Conservation (phyloP, 495 filamentous ascomycete genomes). For the Lophiotrema nucula region DNA sequence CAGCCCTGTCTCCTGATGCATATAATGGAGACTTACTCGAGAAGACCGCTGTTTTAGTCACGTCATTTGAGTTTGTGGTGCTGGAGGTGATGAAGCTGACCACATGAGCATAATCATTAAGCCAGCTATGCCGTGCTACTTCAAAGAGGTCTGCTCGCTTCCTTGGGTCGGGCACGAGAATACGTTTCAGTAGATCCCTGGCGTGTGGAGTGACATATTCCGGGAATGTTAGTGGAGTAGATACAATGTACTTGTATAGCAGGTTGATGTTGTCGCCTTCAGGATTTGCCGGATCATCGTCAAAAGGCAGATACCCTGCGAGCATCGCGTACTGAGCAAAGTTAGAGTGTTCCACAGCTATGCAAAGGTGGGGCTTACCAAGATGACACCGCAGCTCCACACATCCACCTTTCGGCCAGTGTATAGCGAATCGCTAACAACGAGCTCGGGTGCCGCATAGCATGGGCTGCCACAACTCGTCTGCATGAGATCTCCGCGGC, state of each 20-base stretch:
- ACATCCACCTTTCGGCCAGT: constrained; percentile 98
- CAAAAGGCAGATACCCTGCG: constrained; percentile 96
- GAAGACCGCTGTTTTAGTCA: constrained; percentile 73
- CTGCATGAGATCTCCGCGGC: constrained; percentile 74
- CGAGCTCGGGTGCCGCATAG: constrained; percentile 95
- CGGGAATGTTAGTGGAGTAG: constrained; percentile 93
- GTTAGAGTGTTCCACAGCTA: constrained; percentile 2
- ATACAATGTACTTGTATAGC: constrained; percentile 98
- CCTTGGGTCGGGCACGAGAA: constrained; percentile 92
- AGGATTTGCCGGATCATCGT: constrained; percentile 97
- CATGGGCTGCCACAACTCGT: constrained; percentile 86
- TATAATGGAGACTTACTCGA: constrained; percentile 53
- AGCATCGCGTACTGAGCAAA: constrained; percentile 88
- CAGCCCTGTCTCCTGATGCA: constrained; percentile 28
- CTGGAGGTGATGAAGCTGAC: constrained; percentile 95
- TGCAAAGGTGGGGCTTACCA: constrained; percentile 61
- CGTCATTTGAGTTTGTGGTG: constrained; percentile 82
- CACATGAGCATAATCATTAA: constrained; percentile 91
- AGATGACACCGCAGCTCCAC: constrained; percentile 98
- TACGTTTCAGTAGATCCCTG: constrained; percentile 84
- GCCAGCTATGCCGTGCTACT: constrained; percentile 96
- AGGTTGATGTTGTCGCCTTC: constrained; percentile 99
- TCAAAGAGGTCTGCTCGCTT: constrained; percentile 96
- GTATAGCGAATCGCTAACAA: constrained; percentile 96
- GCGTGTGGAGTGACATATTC: constrained; percentile 99